phyloP scores from a whole-genome alignment of 129 eudicot genomes.

The Daucus carota region DNA sequence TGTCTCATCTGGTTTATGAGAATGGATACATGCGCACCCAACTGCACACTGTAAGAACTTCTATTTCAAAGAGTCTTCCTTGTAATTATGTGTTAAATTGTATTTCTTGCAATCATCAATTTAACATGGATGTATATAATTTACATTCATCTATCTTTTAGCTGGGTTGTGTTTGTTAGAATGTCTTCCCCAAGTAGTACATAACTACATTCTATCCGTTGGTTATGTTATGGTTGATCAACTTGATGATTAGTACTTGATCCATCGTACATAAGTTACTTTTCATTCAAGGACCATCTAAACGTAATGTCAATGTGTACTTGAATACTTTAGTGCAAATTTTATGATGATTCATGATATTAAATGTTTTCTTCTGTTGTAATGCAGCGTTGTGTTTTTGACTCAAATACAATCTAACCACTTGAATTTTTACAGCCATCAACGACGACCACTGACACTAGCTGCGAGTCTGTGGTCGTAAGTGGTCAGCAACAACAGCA shows the following conservation, averaged over 20 bases:
- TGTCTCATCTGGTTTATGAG: slow-evolving; percentile 77
- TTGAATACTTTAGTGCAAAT: background rate
- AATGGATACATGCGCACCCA: slow-evolving; percentile 72
- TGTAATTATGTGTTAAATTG: background rate
- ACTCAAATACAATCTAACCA: background rate
- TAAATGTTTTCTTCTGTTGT: background rate
- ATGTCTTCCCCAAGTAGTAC: background rate
- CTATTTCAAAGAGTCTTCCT: background rate
- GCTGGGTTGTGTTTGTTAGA: background rate
- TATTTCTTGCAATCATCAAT: too few species aligned
- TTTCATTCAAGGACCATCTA: background rate
- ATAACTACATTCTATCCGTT: background rate
- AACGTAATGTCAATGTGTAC: background rate
- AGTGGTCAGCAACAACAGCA: slow-evolving; percentile 60
- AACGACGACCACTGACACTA: slow-evolving; percentile 60
- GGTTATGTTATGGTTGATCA: background rate
- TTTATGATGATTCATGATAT: background rate
- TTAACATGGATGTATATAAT: too few species aligned
- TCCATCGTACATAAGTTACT: background rate
- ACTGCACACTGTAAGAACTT: slow-evolving; percentile 37
- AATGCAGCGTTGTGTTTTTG: background rate
- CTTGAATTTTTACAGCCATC: slow-evolving; percentile 21
- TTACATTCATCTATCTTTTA: background rate
- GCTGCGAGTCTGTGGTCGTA: slow-evolving; percentile 80
- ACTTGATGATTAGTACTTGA: background rate